Evolutionary conservation across 2,329 filamentous ascomycete genomes (phyloP), one percentile per base, ranked within the genome.

Genomic region (Aspergillus sclerotialis): DNA sequence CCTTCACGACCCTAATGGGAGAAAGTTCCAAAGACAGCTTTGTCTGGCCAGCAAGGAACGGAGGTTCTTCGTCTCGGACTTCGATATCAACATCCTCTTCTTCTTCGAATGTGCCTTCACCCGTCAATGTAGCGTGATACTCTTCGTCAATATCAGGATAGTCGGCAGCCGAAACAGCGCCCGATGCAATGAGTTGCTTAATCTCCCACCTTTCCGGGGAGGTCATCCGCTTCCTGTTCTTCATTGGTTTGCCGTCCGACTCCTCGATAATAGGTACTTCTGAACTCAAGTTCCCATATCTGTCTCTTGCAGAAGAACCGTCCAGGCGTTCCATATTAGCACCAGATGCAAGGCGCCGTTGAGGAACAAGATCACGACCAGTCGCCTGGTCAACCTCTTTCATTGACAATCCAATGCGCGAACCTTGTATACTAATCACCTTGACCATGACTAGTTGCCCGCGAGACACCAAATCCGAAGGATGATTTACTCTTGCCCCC

Each of bases 141-240:
- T 96, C 89, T 48, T 95, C 87, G 47, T 96, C 86, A 17, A 96
- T 74, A 44, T 95, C 90, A 1, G 92, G 92, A 55, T 94, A 95
- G 49, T 96, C 90, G 0, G 85, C 84, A 0, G 87, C 89, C 49
- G 92, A 94, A 12, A 87, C 83, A 7, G 93, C 90, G 29, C 93
- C 92, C 4, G 92, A 94, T 3, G 90, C 88, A 53, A 98, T 96
- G 33, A 98, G 72, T 55, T 98, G 92, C 42, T 90, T 80, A 43
- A 98, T 95, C 59, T 98, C 92, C 90, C 92, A 98, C 54, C 92
- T 72, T 57, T 98, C 92, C 1, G 92, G 92, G 10, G 90, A 95
- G 0, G 90, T 96, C 81, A 96, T 82, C 33, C 92, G 76, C 68
- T 98, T 98, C 58, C 85, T 87, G 36, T 82, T 82, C 29, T 72